Conservation (phyloP, 805 yeast genomes). For the Saturnispora halmiae region DNA sequence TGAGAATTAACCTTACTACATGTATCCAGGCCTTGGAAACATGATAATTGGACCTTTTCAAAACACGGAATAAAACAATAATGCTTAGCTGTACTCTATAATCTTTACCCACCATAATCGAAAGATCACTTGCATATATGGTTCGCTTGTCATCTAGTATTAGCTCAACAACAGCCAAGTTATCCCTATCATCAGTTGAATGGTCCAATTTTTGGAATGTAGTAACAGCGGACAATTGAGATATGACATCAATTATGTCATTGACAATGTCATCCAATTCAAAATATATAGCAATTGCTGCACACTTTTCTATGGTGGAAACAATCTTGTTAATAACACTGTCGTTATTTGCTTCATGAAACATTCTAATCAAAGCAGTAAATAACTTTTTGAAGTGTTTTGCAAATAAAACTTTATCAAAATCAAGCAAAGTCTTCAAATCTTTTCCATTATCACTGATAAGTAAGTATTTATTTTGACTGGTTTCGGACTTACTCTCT, state of each 20-base stretch:
- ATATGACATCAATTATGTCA: constrained; percentile 53
- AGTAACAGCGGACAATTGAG: constrained; percentile 60
- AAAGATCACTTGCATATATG: constrained; percentile 69
- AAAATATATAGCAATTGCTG: constrained; percentile 63
- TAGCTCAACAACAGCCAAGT: constrained; percentile 38
- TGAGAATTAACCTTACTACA: constrained; percentile 49
- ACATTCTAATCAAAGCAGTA: constrained; percentile 65
- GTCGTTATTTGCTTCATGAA: constrained; percentile 85
- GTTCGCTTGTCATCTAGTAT: constrained; percentile 44
- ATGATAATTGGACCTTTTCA: constrained; percentile 46
- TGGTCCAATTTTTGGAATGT: constrained; percentile 29
- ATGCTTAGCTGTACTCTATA: constrained; percentile 87
- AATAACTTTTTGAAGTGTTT: constrained; percentile 56
- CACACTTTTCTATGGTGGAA: constrained; percentile 79
- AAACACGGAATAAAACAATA: constrained; percentile 73
- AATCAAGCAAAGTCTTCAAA: constrained; percentile 33
- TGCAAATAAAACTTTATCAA: constrained; percentile 66
- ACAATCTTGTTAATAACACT: constrained; percentile 79
- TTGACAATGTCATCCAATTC: constrained; percentile 50
- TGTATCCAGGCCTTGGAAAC: constrained; percentile 50
- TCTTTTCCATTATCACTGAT: constrained; percentile 13
- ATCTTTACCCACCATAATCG: constrained; percentile 81
- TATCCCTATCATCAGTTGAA: constrained; percentile 28
- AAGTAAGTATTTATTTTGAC: constrained; percentile 10
- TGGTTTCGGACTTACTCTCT: constrained; percentile 23